Evolutionary conservation across 495 filamentous ascomycete genomes (phyloP).

Genomic region (Aspergillus kassunensis): DNA sequence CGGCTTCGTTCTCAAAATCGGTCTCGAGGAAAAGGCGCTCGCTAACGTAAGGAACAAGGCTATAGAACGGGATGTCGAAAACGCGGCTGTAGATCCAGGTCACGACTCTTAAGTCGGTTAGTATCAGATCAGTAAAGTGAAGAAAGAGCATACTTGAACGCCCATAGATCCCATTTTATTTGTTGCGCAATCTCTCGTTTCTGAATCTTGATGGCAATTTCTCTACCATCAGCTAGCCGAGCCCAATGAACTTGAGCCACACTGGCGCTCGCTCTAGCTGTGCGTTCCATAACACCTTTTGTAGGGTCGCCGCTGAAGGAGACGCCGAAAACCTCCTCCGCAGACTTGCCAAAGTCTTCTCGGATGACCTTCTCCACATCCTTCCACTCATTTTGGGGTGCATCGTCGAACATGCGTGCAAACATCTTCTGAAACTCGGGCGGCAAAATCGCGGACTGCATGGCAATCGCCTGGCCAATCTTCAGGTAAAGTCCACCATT

Average conservation of each 20-base stretch:
- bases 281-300: constrained; percentile 83
- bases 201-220: constrained; percentile 95
- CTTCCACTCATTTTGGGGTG: constrained; percentile 87
- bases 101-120: constrained; percentile 54
- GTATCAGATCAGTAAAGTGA: background rate
- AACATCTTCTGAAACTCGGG: constrained; percentile 96
- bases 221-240: constrained; percentile 71
- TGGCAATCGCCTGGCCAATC: constrained; percentile 96
- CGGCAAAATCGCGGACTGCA: constrained; percentile 91
- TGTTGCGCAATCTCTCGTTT: constrained; percentile 90
- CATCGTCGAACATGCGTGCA: constrained; percentile 94
- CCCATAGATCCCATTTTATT: constrained; percentile 89
- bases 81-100: constrained; percentile 69
- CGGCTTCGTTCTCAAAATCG: constrained; percentile 87
- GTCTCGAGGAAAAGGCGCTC: constrained; percentile 87
- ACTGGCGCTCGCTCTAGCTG: constrained; percentile 80
- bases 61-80: constrained; percentile 88
- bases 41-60: constrained; percentile 80
- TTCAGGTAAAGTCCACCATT: constrained; percentile 97
- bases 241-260: constrained; percentile 98
- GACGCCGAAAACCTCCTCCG: constrained; percentile 86
- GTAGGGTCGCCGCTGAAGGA: constrained; percentile 63
- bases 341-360: constrained; percentile 79
- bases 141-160: constrained; percentile 71
- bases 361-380: constrained; percentile 82